A percentile compares a stretch with the other conserved stretches of the same genome.
Evolutionary conservation across 129 eudicot species (phyloP).

Genomic region (Ambrosia trifida): DNA sequence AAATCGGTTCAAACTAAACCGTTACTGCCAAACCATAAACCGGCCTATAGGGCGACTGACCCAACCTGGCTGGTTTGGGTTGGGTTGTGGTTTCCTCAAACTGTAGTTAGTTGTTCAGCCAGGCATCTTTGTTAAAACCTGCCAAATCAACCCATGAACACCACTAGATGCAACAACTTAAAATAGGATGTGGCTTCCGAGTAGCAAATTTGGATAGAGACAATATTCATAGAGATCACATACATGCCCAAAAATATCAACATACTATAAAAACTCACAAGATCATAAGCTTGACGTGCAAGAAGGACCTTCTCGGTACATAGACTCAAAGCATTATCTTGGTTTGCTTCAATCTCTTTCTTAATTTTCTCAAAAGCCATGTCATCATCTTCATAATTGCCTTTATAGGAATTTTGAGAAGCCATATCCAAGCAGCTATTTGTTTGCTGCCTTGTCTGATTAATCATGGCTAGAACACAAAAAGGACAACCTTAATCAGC

Average conservation of each 20-base stretch:
- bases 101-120: too few relatives aligned
- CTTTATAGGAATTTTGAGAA: conserved; percentile 54
- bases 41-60: too few relatives aligned
- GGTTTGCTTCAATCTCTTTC: conserved; percentile 74
- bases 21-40: too few relatives aligned
- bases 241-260: background rate
- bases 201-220: background rate
- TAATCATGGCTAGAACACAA: conserved; percentile 63
- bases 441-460: conserved; percentile 92
- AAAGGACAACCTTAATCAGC: too few relatives aligned
- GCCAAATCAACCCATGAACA: too few relatives aligned
- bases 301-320: conserved; percentile 92
- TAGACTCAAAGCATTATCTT: conserved; percentile 81
- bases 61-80: too few relatives aligned
- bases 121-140: too few relatives aligned
- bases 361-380: conserved; percentile 55
- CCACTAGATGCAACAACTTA: too few relatives aligned
- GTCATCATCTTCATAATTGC: conserved; percentile 58
- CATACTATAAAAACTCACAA: conserved; percentile 50
- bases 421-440: conserved; percentile 79
- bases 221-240: background rate
- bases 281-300: conserved; percentile 99
- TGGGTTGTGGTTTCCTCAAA: too few relatives aligned
- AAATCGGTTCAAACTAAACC: too few relatives aligned
- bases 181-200: background rate